Conservation (phyloP, 108 stramenopile species). For the Schizochytrium sp. region DNA sequence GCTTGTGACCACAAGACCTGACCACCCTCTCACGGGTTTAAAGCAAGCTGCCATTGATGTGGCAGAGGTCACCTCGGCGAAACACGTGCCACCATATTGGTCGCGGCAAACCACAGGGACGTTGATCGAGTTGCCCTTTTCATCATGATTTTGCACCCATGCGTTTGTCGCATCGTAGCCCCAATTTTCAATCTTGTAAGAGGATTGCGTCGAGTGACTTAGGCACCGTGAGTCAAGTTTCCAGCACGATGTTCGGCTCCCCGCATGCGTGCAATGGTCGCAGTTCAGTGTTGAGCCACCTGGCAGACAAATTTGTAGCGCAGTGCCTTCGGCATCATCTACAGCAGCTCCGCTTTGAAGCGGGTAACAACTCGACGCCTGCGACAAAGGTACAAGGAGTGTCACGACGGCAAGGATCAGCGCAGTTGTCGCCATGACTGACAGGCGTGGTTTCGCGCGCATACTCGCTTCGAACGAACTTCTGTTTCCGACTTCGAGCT, state of each 20-base stretch:
- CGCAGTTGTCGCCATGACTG: too few species aligned
- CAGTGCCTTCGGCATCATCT: not conserved
- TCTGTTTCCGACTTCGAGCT: too few species aligned
- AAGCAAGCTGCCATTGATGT: not conserved
- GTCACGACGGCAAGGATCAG: too few species aligned
- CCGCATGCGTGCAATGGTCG: not conserved
- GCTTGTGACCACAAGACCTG: too few species aligned
- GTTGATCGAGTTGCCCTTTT: not conserved
- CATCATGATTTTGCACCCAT: not conserved
- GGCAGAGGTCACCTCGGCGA: not conserved
- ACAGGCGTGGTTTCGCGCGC: too few species aligned
- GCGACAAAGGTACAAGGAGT: too few species aligned
- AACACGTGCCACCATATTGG: not conserved
- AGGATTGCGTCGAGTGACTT: not conserved
- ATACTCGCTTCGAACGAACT: too few species aligned
- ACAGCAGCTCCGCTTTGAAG: not conserved
- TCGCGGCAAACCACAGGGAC: not conserved
- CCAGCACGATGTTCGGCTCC: conserved; percentile 1
- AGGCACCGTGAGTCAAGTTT: not conserved
- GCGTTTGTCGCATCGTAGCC: not conserved
- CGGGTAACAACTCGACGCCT: not conserved
- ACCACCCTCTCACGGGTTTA: too few species aligned
- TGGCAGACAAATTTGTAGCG: not conserved
- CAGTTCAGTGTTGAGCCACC: not conserved
- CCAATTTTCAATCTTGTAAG: not conserved